Conservation (phyloP, 495 filamentous ascomycete species). For the Filosporella fistucella region DNA sequence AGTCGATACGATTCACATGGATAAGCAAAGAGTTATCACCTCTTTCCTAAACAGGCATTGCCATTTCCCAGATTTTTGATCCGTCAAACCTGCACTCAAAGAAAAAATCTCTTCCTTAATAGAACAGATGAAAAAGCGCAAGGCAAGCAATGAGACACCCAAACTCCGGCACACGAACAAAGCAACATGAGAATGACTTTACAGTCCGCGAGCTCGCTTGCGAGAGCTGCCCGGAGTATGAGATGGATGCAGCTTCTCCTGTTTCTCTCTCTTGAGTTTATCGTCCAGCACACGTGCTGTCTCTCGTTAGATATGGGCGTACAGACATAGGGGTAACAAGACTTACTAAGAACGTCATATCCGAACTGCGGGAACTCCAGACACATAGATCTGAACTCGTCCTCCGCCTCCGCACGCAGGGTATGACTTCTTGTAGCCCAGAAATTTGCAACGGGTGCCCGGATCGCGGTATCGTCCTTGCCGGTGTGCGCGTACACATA, state of each 20-base stretch:
- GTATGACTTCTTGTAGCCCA: slow-evolving; percentile 82
- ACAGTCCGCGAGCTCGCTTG: slow-evolving; percentile 35
- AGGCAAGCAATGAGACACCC: no score
- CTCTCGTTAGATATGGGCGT: background rate
- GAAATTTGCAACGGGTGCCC: slow-evolving; percentile 82
- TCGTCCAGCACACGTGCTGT: slow-evolving; percentile 54
- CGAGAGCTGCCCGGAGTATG: slow-evolving; percentile 34
- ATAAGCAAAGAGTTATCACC: no score
- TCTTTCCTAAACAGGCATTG: no score
- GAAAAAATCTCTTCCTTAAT: no score
- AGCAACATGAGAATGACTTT: background rate
- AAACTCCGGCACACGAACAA: no score
- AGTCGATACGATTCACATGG: no score
- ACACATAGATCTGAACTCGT: slow-evolving; percentile 76
- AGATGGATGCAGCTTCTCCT: slow-evolving; percentile 46
- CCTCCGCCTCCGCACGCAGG: slow-evolving; percentile 76
- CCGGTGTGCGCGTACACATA: slow-evolving; percentile 81
- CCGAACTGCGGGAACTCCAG: slow-evolving; percentile 86
- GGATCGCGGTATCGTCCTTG: slow-evolving; percentile 64
- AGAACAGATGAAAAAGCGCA: no score
- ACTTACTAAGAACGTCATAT: slow-evolving; percentile 78
- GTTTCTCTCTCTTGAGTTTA: slow-evolving; percentile 43
- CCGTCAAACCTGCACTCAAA: no score
- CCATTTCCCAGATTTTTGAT: no score
- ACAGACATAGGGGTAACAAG: background rate